These are phyloP conservation scores for Torulaspora quercuum DNA, from an alignment of 805 yeast genomes.

Conservation along the genomic window DNA sequence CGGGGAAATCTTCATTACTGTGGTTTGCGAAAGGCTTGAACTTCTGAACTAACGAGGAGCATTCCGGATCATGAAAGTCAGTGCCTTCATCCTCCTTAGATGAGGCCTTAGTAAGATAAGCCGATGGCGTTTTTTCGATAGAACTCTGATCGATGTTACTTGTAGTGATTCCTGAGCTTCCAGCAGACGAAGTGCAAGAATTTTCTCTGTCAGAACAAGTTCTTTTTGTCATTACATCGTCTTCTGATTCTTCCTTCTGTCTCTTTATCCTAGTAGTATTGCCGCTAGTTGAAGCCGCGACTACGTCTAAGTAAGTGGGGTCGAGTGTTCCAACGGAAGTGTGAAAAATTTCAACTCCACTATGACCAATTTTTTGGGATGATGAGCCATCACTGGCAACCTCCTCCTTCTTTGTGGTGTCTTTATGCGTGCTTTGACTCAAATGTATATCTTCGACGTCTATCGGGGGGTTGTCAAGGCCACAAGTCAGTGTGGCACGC, in stretches of 20 bases:
- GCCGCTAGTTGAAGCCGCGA: background rate
- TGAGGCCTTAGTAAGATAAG: constrained; percentile 10
- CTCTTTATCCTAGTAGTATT: constrained; percentile 4
- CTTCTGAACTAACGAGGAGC: background rate
- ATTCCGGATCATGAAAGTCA: background rate
- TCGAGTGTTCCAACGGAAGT: too few relatives aligned
- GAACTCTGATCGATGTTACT: constrained; percentile 6
- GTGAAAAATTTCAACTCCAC: too few relatives aligned
- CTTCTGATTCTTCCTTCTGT: constrained; percentile 1
- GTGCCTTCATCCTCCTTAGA: background rate
- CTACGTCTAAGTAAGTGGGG: too few relatives aligned
- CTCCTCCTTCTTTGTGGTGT: too few relatives aligned
- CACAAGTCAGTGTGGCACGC: too few relatives aligned
- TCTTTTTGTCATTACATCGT: constrained; percentile 2
- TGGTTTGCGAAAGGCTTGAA: background rate
- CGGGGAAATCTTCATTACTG: background rate
- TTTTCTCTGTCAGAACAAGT: constrained; percentile 4
- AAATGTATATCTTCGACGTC: too few relatives aligned
- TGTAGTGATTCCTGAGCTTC: constrained; percentile 6
- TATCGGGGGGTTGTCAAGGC: too few relatives aligned
- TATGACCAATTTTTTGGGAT: too few relatives aligned
- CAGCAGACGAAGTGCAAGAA: constrained; percentile 6
- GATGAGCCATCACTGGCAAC: too few relatives aligned
- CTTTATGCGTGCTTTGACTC: too few relatives aligned
- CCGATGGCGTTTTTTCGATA: constrained; percentile 17